Percentiles rank a stretch among this genome's conserved stretches.
Evolutionary conservation across 345 rosid genomes (phyloP).

Genomic region (Raphanus raphanistrum): DNA sequence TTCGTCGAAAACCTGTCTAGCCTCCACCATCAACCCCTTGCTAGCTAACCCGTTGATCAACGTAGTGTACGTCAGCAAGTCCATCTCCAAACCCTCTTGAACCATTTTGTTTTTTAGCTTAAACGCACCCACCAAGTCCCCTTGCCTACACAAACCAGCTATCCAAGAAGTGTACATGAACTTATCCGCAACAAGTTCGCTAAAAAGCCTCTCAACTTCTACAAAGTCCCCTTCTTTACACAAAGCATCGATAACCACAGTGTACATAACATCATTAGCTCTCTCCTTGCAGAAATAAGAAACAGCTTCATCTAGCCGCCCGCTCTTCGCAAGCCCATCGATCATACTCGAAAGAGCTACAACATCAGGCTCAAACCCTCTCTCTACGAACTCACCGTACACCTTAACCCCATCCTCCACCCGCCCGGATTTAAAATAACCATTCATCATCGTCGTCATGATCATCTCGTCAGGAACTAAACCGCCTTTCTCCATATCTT

Average conservation of each 20-base stretch:
- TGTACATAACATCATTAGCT: slow-evolving; percentile 48
- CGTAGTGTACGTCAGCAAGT: slow-evolving; percentile 43
- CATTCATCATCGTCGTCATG: slow-evolving; percentile 45
- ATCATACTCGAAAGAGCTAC: slow-evolving; percentile 46
- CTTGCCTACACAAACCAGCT: slow-evolving; percentile 48
- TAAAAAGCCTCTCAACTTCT: slow-evolving; percentile 45
- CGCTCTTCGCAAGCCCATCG: slow-evolving; percentile 48
- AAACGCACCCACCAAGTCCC: slow-evolving; percentile 47
- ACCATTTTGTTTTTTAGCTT: slow-evolving; percentile 48
- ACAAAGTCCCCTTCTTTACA: slow-evolving; percentile 45
- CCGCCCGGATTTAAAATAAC: slow-evolving; percentile 42
- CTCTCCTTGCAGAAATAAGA: slow-evolving; percentile 43
- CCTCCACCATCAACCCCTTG: slow-evolving; percentile 49
- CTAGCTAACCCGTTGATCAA: slow-evolving; percentile 45
- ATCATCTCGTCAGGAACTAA: slow-evolving; percentile 43
- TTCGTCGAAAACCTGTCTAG: slow-evolving; percentile 46
- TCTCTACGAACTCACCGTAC: slow-evolving; percentile 25
- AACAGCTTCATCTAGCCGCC: slow-evolving; percentile 42
- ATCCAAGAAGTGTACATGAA: slow-evolving; percentile 54
- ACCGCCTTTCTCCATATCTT: slow-evolving; percentile 42
- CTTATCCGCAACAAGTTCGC: slow-evolving; percentile 48
- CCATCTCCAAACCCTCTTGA: slow-evolving; percentile 46
- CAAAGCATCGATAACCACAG: slow-evolving; percentile 43
- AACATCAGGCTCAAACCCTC: slow-evolving; percentile 48
- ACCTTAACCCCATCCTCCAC: slow-evolving; percentile 35